Conservation (phyloP, 2,329 filamentous ascomycete genomes). For the Dothideomycetidae sp. region DNA sequence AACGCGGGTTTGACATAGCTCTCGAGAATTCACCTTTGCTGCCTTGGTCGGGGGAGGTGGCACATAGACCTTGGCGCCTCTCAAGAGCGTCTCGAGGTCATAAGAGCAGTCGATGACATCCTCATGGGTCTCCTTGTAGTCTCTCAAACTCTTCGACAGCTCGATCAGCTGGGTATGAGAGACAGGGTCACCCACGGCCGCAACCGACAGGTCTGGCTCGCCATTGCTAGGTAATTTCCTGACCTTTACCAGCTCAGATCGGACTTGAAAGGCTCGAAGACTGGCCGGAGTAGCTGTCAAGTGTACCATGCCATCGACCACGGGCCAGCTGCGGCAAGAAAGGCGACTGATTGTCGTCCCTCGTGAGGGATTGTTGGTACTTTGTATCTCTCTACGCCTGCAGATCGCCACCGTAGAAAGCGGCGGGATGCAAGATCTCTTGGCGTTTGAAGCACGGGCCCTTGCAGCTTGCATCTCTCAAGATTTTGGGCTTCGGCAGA, state of each 20-base stretch:
- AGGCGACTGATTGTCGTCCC: too few relatives aligned
- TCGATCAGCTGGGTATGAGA: conserved; percentile 55
- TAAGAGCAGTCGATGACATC: conserved; percentile 3
- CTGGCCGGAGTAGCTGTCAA: conserved; percentile 61
- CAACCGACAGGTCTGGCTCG: conserved; percentile 38
- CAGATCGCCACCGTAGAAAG: too few relatives aligned
- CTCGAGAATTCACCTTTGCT: conserved; percentile 54
- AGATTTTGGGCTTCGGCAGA: too few relatives aligned
- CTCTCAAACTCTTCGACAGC: conserved; percentile 31
- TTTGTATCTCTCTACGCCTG: too few relatives aligned
- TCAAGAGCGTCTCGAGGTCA: conserved; percentile 56
- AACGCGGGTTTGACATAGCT: neutral
- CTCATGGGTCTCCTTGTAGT: conserved; percentile 1
- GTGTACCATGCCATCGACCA: conserved; percentile 55
- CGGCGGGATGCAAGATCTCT: too few relatives aligned
- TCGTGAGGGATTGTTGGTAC: too few relatives aligned
- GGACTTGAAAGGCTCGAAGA: conserved; percentile 43
- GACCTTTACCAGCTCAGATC: conserved; percentile 2
- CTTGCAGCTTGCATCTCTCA: too few relatives aligned
- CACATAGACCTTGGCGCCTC: conserved; percentile 56
- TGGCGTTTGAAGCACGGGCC: too few relatives aligned
- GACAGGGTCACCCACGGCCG: conserved; percentile 50
- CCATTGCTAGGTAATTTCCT: conserved; percentile 9
- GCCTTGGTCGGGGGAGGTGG: conserved; percentile 70
- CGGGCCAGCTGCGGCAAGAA: too few relatives aligned